phyloP scores from a whole-genome alignment of 2,329 filamentous ascomycete genomes.

The Epichloe baconii region DNA sequence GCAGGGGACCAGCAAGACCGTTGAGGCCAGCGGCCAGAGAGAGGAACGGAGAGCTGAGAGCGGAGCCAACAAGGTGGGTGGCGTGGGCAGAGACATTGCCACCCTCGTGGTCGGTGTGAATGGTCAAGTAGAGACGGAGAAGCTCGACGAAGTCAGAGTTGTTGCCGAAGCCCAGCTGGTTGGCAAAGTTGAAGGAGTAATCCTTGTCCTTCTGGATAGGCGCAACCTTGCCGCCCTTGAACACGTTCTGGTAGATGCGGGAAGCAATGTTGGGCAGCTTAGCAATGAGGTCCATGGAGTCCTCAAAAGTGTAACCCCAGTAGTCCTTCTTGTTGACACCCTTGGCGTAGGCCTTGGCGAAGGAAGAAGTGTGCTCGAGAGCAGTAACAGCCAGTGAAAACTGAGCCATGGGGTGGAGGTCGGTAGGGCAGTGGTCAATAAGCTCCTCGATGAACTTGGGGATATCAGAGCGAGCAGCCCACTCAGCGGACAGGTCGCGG shows the following conservation, averaged over 20 bases:
- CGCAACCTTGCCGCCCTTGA: slow-evolving; percentile 99
- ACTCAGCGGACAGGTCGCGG: slow-evolving; percentile 93
- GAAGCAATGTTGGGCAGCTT: slow-evolving; percentile 97
- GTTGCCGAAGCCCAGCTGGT: slow-evolving; percentile 92
- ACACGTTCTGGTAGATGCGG: slow-evolving; percentile 99
- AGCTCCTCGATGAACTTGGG: slow-evolving; percentile 99
- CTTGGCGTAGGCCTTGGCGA: slow-evolving; percentile 97
- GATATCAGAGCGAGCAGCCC: slow-evolving; percentile 92
- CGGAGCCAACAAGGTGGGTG: slow-evolving; percentile 92
- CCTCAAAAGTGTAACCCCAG: slow-evolving; percentile 99
- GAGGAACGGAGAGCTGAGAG: slow-evolving; percentile 93
- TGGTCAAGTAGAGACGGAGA: slow-evolving; percentile 97
- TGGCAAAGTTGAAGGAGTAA: slow-evolving; percentile 98
- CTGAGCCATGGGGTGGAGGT: slow-evolving; percentile 99
- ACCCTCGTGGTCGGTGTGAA: slow-evolving; percentile 99
- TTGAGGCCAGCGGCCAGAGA: slow-evolving; percentile 94
- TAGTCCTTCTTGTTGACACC: slow-evolving; percentile 99
- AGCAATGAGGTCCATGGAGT: slow-evolving; percentile 98
- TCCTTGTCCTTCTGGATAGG: slow-evolving; percentile 97
- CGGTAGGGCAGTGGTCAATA: slow-evolving; percentile 97
- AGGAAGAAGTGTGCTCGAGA: slow-evolving; percentile 95
- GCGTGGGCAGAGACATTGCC: slow-evolving; percentile 98
- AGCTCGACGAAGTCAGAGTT: slow-evolving; percentile 97
- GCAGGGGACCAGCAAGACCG: slow-evolving; percentile 93
- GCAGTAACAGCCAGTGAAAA: slow-evolving; percentile 96